Base-by-base conservation (phyloP, 225 moss, liverwort and hornwort genomes). In the Marchantia paleacea region DNA sequence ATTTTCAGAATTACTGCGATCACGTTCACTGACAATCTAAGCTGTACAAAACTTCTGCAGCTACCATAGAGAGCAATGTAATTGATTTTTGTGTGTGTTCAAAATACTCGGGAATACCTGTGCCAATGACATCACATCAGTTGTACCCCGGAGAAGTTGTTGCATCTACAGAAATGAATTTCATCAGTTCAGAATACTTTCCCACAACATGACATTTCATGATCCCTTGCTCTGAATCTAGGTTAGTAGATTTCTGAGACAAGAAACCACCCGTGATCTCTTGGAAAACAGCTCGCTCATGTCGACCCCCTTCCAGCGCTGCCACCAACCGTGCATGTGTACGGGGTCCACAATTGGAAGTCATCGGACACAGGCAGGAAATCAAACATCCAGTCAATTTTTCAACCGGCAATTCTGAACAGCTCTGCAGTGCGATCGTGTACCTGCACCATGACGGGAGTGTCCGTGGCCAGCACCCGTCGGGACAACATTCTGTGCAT, bases 381-480 rank as follows among this genome's bases (percentile, higher is more conserved):
- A 39, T 39, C 39, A 39, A n/a, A 24, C 6, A 63, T 8, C 6
- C 25, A 12, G 7, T 64, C 24, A 28, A 5, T 39, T 39, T 39
- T 39, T 5, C 3, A 66, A 66, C 18, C 13, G 69, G 10, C 0
- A 39, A 57, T 12, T 70, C 26, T 1, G 6, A 18, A 70, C 47
- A 47, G 29, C 53, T 52, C 24, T 26, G 53, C 24, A 53, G 28
- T 25, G 53, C 11, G 72, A 31, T 39, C 72, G 25, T 25, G 55
- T 93, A 99, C 99, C 95, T 99, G 93, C 72, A 99, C 99, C 99
- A 95, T 95, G 81, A 99, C 91, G 65, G 99, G 95, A 64, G 91
- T 94, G 72, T 99, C 95, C 7, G 99, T 99, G 80, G 83, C 91
- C 84, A 99, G 83, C 83, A 99, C 93, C 78, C 99, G 92, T 69